Base-by-base conservation (phyloP, 495 filamentous ascomycete species). In the Xylaria nigripes region DNA sequence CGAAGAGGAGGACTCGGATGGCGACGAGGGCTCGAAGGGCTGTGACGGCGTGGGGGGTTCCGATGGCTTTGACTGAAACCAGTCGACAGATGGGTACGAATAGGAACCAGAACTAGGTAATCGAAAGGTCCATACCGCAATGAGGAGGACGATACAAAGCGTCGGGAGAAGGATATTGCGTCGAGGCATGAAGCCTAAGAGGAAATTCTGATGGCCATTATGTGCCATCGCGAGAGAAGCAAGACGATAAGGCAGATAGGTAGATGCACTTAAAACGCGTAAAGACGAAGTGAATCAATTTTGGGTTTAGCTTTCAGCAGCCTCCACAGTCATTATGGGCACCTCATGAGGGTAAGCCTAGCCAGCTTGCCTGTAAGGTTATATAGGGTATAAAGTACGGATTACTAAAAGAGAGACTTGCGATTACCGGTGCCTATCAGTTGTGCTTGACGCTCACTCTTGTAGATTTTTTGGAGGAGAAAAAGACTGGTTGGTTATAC, bases 141-240 rank as follows among this genome's bases (percentile, higher is more conserved):
- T 45, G 32, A 66, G 63, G 27, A 68, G 62, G 60, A 60, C 60
- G 61, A 63, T 63, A 51, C 58, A 65, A 41, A 64, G 48, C 50
- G 58, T 61, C 50, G 57, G 59, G 32, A 63, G 41, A 49, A 66
- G 45, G 27, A 65, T 47, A 40, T 61, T 63, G 55, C 61, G 65
- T 50, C 65, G 60, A 50, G 59, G 64, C 64, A 67, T 67, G 61
- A 67, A 67, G 64, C 64, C 64, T 59, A 59, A 30, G 45, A 64
- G 50, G 54, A 49, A 55, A 47, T 57, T 53, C 57, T 56, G 61
- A 64, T 67, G 48, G 51, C 61, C 61, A 64, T 64, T 56, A 46
- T 53, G 47, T 58, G 54, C 46, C 54, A 57, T 57, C 54, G 40
- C 29, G 30, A 43, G 16, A 55, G 29, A 40, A n/a, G 36, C 46